Percentiles rank a stretch among this genome's conserved stretches.
Evolutionary conservation across 225 moss, liverwort and hornwort genomes (phyloP).

Genomic region (Pleurozium schreberi): DNA sequence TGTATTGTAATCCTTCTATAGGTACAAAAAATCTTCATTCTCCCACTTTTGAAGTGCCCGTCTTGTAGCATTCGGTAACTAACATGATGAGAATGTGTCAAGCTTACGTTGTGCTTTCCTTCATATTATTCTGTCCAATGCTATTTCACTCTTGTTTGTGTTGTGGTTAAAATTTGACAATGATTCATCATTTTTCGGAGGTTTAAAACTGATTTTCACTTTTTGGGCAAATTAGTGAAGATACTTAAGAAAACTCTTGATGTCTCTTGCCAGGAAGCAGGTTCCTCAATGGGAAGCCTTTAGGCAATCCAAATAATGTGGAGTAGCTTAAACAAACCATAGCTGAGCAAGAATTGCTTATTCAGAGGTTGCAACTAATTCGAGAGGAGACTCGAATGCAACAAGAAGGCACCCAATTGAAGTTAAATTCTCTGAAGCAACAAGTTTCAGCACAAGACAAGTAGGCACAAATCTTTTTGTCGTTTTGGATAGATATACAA

Average conservation of each 20-base stretch:
- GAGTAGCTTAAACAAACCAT: background rate
- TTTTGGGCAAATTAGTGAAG: background rate
- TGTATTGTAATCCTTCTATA: constrained; percentile 6
- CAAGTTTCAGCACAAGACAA: background rate
- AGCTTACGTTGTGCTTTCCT: background rate
- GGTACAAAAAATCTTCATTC: background rate
- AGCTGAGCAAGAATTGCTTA: background rate
- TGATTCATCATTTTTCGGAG: background rate
- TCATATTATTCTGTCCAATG: background rate
- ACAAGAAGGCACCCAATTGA: background rate
- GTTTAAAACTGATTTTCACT: background rate
- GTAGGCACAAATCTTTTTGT: background rate
- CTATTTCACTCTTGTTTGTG: background rate
- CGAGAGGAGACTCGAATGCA: background rate
- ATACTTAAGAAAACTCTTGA: too few relatives aligned
- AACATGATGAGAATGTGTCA: background rate
- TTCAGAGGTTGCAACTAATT: background rate
- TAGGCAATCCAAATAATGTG: background rate
- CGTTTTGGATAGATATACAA: too few relatives aligned
- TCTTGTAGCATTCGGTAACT: background rate
- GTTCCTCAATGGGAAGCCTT: background rate
- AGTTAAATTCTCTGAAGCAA: background rate
- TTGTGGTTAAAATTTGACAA: background rate
- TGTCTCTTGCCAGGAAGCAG: background rate
- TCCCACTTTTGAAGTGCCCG: background rate